phyloP scores from a whole-genome alignment of 2,329 filamentous ascomycete genomes.

The Apiospora koreana region DNA sequence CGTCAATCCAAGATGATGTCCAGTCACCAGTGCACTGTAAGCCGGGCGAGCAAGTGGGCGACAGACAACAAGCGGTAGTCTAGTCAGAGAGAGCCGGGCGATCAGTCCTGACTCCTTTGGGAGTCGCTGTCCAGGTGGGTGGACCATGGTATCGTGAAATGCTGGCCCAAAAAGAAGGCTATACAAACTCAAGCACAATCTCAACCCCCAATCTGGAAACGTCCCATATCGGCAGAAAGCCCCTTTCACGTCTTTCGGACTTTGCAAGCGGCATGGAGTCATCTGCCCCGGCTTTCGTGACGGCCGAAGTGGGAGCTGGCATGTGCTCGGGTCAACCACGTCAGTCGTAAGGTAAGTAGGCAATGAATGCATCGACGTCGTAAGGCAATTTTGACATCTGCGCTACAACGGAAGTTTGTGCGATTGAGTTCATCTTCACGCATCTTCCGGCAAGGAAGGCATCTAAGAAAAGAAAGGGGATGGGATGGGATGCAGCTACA shows the following conservation, averaged over 20 bases:
- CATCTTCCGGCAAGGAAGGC: background rate
- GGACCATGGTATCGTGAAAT: background rate
- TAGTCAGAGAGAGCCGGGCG: background rate
- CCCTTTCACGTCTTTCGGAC: background rate
- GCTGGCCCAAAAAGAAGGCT: background rate
- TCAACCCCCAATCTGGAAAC: background rate
- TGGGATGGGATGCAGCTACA: background rate
- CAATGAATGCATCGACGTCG: background rate
- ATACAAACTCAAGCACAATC: background rate
- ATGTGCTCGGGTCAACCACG: background rate
- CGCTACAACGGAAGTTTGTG: background rate
- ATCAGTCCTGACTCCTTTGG: constrained; percentile 1
- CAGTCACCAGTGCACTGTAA: background rate
- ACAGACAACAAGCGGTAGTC: background rate
- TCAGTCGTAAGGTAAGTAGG: too few species aligned
- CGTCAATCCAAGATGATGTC: background rate
- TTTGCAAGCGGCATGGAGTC: background rate
- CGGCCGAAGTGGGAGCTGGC: background rate
- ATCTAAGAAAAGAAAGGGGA: constrained; percentile 1
- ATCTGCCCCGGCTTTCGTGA: background rate
- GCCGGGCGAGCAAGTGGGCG: background rate
- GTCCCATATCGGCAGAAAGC: background rate
- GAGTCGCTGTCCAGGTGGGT: background rate
- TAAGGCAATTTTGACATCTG: background rate
- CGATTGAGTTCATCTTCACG: constrained; percentile 1